phyloP scores from a whole-genome alignment of 306 rosid species.

The Cucurbita moschata region DNA sequence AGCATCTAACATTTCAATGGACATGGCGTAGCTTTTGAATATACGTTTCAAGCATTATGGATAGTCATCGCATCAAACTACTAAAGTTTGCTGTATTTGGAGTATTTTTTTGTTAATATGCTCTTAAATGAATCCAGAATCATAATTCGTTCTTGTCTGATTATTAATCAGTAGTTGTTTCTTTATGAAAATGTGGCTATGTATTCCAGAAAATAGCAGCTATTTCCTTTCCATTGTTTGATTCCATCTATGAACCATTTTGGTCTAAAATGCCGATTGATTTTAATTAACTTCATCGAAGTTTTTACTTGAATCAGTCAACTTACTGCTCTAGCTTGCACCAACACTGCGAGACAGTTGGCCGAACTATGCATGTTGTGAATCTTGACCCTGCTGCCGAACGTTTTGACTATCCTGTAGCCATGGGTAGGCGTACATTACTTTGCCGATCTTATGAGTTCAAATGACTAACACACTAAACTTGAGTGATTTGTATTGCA shows the following conservation, averaged over 20 bases:
- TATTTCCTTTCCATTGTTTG: background rate
- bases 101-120: background rate
- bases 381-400: constrained; percentile 98
- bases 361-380: constrained; percentile 41
- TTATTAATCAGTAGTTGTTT: background rate
- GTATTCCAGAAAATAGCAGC: background rate
- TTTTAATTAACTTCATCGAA: background rate
- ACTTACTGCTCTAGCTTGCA: constrained; percentile 80
- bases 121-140: background rate
- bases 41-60: background rate
- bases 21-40: background rate
- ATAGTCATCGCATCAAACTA: background rate
- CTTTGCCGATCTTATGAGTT: background rate
- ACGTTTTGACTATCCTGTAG: constrained; percentile 87
- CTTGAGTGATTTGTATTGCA: background rate
- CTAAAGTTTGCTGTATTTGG: background rate
- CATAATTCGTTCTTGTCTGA: background rate
- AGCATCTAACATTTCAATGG: background rate
- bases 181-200: background rate
- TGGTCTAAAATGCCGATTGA: background rate
- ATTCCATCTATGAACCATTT: background rate
- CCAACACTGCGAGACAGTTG: constrained; percentile 36
- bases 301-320: constrained; percentile 25
- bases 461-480: background rate
- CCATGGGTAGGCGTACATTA: constrained; percentile 36